Percentiles rank a stretch among this genome's conserved stretches.
These are phyloP conservation scores for Aspergillus nanangensis DNA, from an alignment of 495 filamentous ascomycete genomes.

Conservation along the genomic window DNA sequence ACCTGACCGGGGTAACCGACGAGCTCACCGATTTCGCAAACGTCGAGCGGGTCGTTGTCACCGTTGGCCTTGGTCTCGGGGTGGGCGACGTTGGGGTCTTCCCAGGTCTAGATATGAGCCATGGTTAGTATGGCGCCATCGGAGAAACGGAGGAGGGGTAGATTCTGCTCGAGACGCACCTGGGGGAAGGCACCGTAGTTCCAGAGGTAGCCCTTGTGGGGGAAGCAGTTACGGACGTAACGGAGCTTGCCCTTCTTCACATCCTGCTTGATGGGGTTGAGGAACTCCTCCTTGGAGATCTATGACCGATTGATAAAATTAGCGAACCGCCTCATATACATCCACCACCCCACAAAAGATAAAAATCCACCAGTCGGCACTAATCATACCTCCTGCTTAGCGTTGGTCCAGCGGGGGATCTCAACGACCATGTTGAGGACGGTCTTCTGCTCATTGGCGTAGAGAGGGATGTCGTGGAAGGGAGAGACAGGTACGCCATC, in stretches of 20 bases:
- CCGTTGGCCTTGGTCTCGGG: constrained; percentile 99
- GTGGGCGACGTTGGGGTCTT: constrained; percentile 92
- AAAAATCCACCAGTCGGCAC: background rate
- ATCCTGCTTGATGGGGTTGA: constrained; percentile 91
- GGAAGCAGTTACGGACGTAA: constrained; percentile 99
- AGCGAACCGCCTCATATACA: background rate
- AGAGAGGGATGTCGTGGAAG: constrained; percentile 98
- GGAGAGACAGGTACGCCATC: constrained; percentile 90
- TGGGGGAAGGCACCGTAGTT: constrained; percentile 99
- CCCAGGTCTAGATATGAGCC: constrained; percentile 72
- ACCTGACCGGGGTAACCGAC: constrained; percentile 93
- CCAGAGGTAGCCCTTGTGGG: constrained; percentile 99
- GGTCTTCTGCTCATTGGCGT: constrained; percentile 88
- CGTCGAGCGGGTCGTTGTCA: constrained; percentile 98
- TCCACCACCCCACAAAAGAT: background rate
- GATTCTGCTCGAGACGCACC: constrained; percentile 44
- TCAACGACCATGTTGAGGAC: constrained; percentile 99
- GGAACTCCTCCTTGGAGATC: constrained; percentile 96
- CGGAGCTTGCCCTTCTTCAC: constrained; percentile 62
- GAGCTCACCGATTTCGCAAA: constrained; percentile 98
- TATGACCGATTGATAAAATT: constrained; percentile 24
- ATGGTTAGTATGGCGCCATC: constrained; percentile 1
- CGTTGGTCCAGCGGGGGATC: constrained; percentile 99
- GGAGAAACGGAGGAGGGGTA: background rate
- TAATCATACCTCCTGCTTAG: constrained; percentile 83